Conservation (phyloP, 2,329 filamentous ascomycete genomes). For the Stemphylium vesicarium region DNA sequence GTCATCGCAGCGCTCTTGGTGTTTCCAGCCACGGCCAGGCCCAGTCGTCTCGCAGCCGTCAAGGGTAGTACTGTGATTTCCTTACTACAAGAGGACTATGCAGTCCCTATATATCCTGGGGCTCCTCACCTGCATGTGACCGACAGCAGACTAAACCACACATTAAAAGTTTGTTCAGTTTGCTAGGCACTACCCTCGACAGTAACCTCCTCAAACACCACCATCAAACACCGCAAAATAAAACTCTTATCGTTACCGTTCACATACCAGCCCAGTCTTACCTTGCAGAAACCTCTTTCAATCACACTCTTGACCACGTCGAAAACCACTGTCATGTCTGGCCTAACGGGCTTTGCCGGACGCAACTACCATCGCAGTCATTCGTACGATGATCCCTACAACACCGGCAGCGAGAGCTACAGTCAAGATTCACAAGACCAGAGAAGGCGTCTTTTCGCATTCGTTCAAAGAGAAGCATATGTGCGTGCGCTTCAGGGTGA, state of each 20-base stretch:
- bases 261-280: too few relatives aligned
- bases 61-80: neutral
- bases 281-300: too few relatives aligned
- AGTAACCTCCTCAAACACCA: too few relatives aligned
- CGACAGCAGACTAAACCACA: too few relatives aligned
- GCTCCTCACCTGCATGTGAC: too few relatives aligned
- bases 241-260: too few relatives aligned
- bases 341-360: neutral
- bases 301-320: neutral
- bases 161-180: too few relatives aligned
- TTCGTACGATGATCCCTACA: neutral
- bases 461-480: constrained; percentile 3
- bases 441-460: neutral
- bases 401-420: neutral
- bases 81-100: neutral
- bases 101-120: too few relatives aligned
- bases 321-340: neutral
- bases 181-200: too few relatives aligned
- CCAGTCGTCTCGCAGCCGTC: neutral
- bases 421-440: neutral
- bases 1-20: neutral
- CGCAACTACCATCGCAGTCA: neutral
- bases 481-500: neutral
- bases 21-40: neutral
- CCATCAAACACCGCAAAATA: too few relatives aligned